These are phyloP conservation scores for Umbelopsis sp. DNA, from an alignment of 192 early-diverging fungal species.

Conservation along the genomic window DNA sequence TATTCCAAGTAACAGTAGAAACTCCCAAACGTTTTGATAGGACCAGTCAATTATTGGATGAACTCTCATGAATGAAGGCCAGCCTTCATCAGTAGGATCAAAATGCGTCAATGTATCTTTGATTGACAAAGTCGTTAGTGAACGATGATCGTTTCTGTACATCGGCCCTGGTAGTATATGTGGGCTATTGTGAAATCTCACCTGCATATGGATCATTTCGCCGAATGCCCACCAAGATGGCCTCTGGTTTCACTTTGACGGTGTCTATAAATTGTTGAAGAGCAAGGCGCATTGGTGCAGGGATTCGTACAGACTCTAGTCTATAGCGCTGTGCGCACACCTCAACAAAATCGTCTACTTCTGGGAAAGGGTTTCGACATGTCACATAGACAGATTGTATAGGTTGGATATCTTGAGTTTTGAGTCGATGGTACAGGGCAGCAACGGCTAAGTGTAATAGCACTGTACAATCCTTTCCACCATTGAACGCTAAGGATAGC, in stretches of 20 bases:
- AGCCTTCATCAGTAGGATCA: constrained; percentile 79
- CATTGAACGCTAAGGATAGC: constrained; percentile 88
- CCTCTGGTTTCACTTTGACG: constrained; percentile 51
- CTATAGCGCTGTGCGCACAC: constrained; percentile 69
- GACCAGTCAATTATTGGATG: constrained; percentile 92
- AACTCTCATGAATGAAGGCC: constrained; percentile 90
- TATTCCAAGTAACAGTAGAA: constrained; percentile 61
- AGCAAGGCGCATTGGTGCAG: constrained; percentile 77
- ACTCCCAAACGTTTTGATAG: constrained; percentile 85
- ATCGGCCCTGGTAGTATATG: background rate
- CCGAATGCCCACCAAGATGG: constrained; percentile 84
- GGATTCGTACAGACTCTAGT: constrained; percentile 64
- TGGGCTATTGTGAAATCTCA: constrained; percentile 19
- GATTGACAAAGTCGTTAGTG: background rate
- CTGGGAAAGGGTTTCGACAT: constrained; percentile 74
- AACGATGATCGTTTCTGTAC: no score
- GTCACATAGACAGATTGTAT: constrained; percentile 70
- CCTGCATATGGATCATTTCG: constrained; percentile 74
- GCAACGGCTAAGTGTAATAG: constrained; percentile 79
- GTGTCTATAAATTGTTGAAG: constrained; percentile 71
- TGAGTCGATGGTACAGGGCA: constrained; percentile 43
- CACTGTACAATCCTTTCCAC: constrained; percentile 97
- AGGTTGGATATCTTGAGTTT: background rate
- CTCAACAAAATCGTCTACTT: constrained; percentile 88
- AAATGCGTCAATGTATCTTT: constrained; percentile 57